Conservation (phyloP, 2,329 filamentous ascomycete genomes). For the Didymosphaeria variabile region DNA sequence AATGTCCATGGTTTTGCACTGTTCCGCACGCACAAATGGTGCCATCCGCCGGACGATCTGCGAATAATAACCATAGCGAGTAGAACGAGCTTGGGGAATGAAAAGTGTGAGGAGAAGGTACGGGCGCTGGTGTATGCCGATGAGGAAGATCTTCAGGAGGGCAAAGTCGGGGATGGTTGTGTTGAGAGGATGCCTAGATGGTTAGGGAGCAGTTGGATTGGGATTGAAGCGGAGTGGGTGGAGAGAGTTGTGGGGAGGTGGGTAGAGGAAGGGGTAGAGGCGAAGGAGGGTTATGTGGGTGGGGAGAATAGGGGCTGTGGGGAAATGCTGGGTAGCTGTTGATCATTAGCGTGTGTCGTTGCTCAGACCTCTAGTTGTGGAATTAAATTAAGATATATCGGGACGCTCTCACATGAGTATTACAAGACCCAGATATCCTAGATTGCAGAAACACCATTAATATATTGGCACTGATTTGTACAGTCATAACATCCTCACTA, state of each 20-base stretch:
- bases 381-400: too few species aligned
- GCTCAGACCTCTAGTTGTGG: too few species aligned
- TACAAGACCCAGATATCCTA: neutral
- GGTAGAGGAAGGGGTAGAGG: slow-evolving; percentile 12
- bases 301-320: slow-evolving; percentile 8
- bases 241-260: slow-evolving; percentile 3
- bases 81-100: neutral
- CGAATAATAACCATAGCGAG: neutral
- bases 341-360: neutral
- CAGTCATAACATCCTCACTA: neutral
- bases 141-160: slow-evolving; percentile 5
- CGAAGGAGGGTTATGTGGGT: slow-evolving; percentile 15
- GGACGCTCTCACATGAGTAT: too few species aligned
- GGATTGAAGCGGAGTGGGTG: slow-evolving; percentile 11
- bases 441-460: neutral
- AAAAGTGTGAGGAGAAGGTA: neutral
- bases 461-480: neutral
- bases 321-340: neutral
- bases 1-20: neutral
- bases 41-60: neutral
- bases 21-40: neutral
- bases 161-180: neutral
- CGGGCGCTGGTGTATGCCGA: slow-evolving; percentile 8
- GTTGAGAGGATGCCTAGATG: slow-evolving; percentile 8
- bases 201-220: slow-evolving; percentile 9